A percentile compares a stretch with the other conserved stretches of the same genome.
Evolutionary conservation across 2,329 filamentous ascomycete genomes (phyloP).

Genomic region (Chaetomiaceae sp.): DNA sequence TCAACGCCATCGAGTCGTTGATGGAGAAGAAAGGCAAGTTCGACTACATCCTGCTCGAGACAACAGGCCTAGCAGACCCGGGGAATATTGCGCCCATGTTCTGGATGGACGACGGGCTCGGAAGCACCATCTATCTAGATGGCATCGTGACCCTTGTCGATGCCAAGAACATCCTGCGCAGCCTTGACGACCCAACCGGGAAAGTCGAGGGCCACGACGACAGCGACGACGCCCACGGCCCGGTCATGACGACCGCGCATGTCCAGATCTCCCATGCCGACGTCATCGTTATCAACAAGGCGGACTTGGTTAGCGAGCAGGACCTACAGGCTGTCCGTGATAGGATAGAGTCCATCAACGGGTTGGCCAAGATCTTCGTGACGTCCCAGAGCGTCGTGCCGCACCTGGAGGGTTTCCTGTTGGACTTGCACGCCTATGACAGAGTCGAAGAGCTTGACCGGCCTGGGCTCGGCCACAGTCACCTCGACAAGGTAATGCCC

Average conservation of each 20-base stretch:
- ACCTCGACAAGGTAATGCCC: conserved; percentile 81
- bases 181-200: conserved; percentile 65
- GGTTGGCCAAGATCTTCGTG: conserved; percentile 73
- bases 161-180: conserved; percentile 81
- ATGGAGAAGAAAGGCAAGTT: conserved; percentile 93
- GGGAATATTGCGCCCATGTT: conserved; percentile 94
- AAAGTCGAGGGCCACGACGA: conserved; percentile 48
- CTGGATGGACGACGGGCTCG: conserved; percentile 94
- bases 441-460: conserved; percentile 68
- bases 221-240: conserved; percentile 47
- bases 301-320: conserved; percentile 67
- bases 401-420: conserved; percentile 72
- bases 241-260: conserved; percentile 83
- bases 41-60: conserved; percentile 96
- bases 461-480: conserved; percentile 72
- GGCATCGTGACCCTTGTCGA: conserved; percentile 95
- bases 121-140: conserved; percentile 92
- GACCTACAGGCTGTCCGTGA: conserved; percentile 64
- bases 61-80: conserved; percentile 88
- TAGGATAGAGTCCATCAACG: conserved; percentile 80
- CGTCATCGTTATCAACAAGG: conserved; percentile 90
- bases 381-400: conserved; percentile 78
- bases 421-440: conserved; percentile 92
- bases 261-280: conserved; percentile 96
- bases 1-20: conserved; percentile 88